These are phyloP conservation scores for Phlebiopsis flavidoalba DNA, from an alignment of 768 basidiomycete species.

Conservation along the genomic window DNA sequence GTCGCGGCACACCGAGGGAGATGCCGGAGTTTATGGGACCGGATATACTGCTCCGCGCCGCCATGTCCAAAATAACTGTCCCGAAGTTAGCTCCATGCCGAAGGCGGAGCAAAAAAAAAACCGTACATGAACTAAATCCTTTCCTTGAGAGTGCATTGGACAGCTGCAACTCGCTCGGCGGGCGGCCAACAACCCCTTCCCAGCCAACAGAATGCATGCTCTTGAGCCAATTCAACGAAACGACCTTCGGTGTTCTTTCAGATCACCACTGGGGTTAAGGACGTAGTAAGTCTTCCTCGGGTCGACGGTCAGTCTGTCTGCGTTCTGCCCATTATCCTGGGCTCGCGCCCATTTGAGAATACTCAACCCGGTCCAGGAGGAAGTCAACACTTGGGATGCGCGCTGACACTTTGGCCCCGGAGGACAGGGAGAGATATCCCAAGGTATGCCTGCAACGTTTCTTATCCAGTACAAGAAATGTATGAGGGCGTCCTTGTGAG, in stretches of 20 bases:
- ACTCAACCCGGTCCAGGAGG: conserved; percentile 73
- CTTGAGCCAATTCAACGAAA: conserved; percentile 74
- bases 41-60: conserved; percentile 90
- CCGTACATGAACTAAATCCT: conserved; percentile 89
- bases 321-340: conserved; percentile 8
- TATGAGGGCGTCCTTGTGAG: conserved; percentile 53
- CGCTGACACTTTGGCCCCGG: conserved; percentile 74
- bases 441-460: conserved; percentile 87
- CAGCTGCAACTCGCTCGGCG: conserved; percentile 83
- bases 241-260: conserved; percentile 76
- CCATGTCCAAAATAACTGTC: conserved; percentile 87
- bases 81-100: not conserved
- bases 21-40: conserved; percentile 79
- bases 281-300: conserved; percentile 72
- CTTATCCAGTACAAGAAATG: conserved; percentile 88
- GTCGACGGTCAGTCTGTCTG: conserved; percentile 55
- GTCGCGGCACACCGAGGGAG: conserved; percentile 85
- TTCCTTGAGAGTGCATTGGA: conserved; percentile 57
- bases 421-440: conserved; percentile 88
- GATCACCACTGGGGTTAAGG: conserved; percentile 90
- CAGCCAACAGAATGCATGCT: conserved; percentile 74
- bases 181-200: conserved; percentile 72
- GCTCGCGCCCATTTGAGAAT: conserved; percentile 33
- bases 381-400: conserved; percentile 91
- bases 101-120: not conserved